Evolutionary conservation across 2,329 filamentous ascomycete species (phyloP).

Genomic region (Epichloe scottii): DNA sequence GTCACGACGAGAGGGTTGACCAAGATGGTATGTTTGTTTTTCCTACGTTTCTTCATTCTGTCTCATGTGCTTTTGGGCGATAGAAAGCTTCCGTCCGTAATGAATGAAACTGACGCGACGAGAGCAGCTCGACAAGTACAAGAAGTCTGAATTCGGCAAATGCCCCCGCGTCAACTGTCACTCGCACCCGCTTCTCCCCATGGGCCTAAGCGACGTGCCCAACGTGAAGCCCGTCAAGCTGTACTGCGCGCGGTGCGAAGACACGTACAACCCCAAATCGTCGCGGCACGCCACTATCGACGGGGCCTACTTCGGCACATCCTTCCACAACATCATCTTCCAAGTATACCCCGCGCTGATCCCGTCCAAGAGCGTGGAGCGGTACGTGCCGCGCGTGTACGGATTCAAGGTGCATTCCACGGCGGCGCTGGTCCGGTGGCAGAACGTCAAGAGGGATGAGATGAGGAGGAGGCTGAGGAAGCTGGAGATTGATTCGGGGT

Average conservation of each 20-base stretch:
- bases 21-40: constrained; percentile 66
- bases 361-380: constrained; percentile 70
- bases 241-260: constrained; percentile 94
- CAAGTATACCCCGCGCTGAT: constrained; percentile 91
- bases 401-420: constrained; percentile 91
- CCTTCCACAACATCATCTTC: constrained; percentile 98
- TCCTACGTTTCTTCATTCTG: background rate
- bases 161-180: constrained; percentile 94
- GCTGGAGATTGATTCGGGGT: constrained; percentile 66
- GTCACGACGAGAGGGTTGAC: constrained; percentile 86
- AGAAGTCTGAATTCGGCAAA: constrained; percentile 95
- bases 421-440: constrained; percentile 83
- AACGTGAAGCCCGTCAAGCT: constrained; percentile 88
- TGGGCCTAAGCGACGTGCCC: constrained; percentile 83
- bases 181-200: constrained; percentile 82
- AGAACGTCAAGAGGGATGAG: constrained; percentile 66
- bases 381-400: constrained; percentile 84
- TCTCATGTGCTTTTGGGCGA: background rate
- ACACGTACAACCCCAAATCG: constrained; percentile 97
- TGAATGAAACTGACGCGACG: background rate
- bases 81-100: no score
- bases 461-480: constrained; percentile 66
- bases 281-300: constrained; percentile 91
- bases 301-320: constrained; percentile 94
- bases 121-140: constrained; percentile 87